Conservation (phyloP, 1,284 basidiomycete genomes). For the Salmacisia buchloeana region DNA sequence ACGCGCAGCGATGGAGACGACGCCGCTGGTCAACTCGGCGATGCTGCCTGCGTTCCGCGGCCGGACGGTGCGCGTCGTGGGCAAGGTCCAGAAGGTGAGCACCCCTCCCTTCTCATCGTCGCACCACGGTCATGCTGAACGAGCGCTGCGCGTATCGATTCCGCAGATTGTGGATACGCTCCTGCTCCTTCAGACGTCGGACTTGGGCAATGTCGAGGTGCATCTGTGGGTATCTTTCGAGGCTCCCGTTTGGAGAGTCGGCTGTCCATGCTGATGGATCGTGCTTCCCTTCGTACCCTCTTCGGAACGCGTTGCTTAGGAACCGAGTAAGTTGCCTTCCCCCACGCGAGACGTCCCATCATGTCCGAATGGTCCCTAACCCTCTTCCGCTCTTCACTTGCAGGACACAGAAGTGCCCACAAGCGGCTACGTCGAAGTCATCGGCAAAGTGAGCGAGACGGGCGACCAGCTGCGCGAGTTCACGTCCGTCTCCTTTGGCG, state of each 20-base stretch:
- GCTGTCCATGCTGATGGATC: neutral
- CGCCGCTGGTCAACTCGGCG: constrained; percentile 43
- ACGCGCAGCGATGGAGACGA: constrained; percentile 19
- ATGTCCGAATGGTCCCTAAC: neutral
- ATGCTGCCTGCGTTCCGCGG: constrained; percentile 26
- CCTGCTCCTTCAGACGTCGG: constrained; percentile 38
- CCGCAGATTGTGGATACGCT: constrained; percentile 28
- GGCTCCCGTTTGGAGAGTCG: neutral
- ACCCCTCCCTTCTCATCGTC: neutral
- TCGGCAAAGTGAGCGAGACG: constrained; percentile 42
- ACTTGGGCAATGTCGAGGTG: constrained; percentile 41
- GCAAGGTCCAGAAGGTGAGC: constrained; percentile 35
- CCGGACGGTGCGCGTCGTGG: constrained; percentile 39
- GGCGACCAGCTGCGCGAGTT: constrained; percentile 18
- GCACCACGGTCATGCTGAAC: neutral
- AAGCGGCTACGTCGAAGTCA: constrained; percentile 36
- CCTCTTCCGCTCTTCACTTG: neutral
- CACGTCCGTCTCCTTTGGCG: constrained; percentile 13
- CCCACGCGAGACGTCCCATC: neutral
- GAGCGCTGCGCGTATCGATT: neutral
- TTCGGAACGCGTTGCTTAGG: neutral
- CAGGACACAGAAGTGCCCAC: constrained; percentile 23
- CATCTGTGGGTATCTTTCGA: constrained; percentile 14
- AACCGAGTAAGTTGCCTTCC: neutral
- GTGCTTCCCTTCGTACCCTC: neutral